Evolutionary conservation across 139 green algal species (phyloP).

Genomic region (Edaphochlamys debaryana): DNA sequence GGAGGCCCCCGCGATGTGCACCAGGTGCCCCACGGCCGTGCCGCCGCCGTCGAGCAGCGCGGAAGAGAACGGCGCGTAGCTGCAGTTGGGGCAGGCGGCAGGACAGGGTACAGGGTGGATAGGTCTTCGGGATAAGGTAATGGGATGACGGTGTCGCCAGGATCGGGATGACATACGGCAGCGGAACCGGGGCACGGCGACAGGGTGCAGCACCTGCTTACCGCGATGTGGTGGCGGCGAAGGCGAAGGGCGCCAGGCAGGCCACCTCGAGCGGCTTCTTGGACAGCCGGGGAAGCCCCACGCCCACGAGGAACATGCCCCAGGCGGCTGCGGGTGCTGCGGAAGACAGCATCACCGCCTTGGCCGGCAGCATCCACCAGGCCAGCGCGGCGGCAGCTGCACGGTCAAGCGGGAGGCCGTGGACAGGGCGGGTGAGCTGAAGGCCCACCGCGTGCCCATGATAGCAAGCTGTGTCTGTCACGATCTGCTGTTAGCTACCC

Average conservation of each 20-base stretch:
- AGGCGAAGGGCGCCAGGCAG: slow-evolving; percentile 76
- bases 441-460: background rate
- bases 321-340: slow-evolving; percentile 12
- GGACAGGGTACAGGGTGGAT: too few relatives aligned
- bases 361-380: slow-evolving; percentile 42
- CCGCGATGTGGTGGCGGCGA: slow-evolving; percentile 57
- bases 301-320: slow-evolving; percentile 65
- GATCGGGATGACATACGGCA: too few relatives aligned
- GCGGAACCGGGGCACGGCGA: too few relatives aligned
- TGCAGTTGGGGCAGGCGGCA: too few relatives aligned
- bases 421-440: background rate
- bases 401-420: background rate
- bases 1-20: slow-evolving; percentile 57
- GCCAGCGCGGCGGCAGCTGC: slow-evolving; percentile 33
- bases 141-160: too few relatives aligned
- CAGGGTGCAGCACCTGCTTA: too few relatives aligned
- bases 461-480: too few relatives aligned
- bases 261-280: slow-evolving; percentile 54
- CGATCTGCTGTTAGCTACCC: too few relatives aligned
- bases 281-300: slow-evolving; percentile 66
- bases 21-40: slow-evolving; percentile 21
- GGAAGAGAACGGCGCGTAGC: slow-evolving; percentile 28
- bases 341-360: slow-evolving; percentile 26
- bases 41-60: slow-evolving; percentile 1
- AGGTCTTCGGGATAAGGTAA: too few relatives aligned